These are phyloP conservation scores for Bertia moriformis DNA, from an alignment of 2,329 filamentous ascomycete species.

Conservation along the genomic window DNA sequence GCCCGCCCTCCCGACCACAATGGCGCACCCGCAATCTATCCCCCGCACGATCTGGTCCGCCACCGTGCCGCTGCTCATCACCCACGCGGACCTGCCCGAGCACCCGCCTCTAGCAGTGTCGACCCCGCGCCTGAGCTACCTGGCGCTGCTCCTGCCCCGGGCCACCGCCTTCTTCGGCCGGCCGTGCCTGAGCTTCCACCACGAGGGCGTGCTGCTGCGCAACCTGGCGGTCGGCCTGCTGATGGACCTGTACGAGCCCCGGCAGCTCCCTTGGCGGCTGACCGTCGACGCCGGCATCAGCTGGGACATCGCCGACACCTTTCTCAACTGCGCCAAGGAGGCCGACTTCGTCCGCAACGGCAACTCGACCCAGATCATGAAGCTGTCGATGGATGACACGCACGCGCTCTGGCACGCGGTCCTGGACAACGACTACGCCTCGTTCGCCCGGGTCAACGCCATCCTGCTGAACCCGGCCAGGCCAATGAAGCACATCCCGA, in stretches of 20 bases:
- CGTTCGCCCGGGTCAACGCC: conserved; percentile 62
- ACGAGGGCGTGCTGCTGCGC: conserved; percentile 20
- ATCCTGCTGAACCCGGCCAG: conserved; percentile 64
- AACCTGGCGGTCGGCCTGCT: conserved; percentile 20
- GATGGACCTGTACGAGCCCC: conserved; percentile 39
- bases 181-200: conserved; percentile 43
- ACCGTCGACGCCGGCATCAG: conserved; percentile 35
- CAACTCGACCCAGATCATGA: conserved; percentile 81
- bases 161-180: conserved; percentile 34
- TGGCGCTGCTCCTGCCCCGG: conserved; percentile 39
- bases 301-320: conserved; percentile 48
- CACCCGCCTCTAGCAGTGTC: conserved; percentile 32
- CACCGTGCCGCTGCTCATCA: conserved; percentile 38
- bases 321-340: conserved; percentile 51
- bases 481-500: conserved; percentile 67
- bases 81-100: conserved; percentile 28
- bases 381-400: conserved; percentile 69
- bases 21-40: conserved; percentile 6
- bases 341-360: conserved; percentile 81
- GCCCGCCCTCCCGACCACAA: background rate
- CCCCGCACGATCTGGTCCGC: conserved; percentile 37
- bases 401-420: conserved; percentile 72
- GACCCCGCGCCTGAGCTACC: conserved; percentile 43
- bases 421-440: conserved; percentile 57
- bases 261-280: conserved; percentile 34